phyloP scores from a whole-genome alignment of 202 grass and related monocot genomes.

The Zoysia matrella region DNA sequence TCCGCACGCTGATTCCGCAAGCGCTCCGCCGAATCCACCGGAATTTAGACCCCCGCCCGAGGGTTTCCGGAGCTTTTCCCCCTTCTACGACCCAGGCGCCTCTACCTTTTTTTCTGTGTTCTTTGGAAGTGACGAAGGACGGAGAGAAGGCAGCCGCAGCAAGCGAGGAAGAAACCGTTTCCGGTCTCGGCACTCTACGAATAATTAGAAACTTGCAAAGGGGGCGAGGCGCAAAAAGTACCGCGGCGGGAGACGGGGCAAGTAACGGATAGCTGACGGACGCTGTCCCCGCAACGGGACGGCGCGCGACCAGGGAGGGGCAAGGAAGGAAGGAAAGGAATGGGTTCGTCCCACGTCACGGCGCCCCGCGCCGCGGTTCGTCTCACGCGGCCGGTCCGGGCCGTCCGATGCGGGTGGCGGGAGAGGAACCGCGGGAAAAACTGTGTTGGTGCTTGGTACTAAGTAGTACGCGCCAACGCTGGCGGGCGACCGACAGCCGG shows the following conservation, averaged over 20 bases:
- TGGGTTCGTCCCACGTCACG: conserved; percentile 27
- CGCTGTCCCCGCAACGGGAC: conserved; percentile 1
- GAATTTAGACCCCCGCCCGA: background rate
- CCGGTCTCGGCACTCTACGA: conserved; percentile 15
- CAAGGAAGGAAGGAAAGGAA: conserved; percentile 48
- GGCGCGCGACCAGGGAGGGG: background rate
- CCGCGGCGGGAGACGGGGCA: background rate
- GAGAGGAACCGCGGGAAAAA: conserved; percentile 38
- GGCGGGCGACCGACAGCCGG: background rate
- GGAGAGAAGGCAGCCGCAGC: conserved; percentile 13
- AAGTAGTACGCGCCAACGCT: conserved; percentile 19
- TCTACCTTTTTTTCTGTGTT: background rate
- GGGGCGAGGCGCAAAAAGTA: conserved; percentile 32
- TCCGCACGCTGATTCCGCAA: conserved; percentile 5
- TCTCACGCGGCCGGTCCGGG: background rate
- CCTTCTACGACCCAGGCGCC: background rate
- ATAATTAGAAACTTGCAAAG: conserved; percentile 44
- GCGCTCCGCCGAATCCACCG: conserved; percentile 25
- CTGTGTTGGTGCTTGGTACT: background rate
- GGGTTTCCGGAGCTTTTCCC: conserved; percentile 12
- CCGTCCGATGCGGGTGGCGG: background rate
- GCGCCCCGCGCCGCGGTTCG: too few relatives aligned
- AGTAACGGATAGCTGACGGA: conserved; percentile 38
- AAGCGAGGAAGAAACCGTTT: conserved; percentile 28
- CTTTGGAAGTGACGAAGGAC: conserved; percentile 56